A percentile compares a stretch with the other conserved stretches of the same genome.
phyloP scores from a whole-genome alignment of 805 yeast genomes.

The Yamadazyma paraphyllophila region DNA sequence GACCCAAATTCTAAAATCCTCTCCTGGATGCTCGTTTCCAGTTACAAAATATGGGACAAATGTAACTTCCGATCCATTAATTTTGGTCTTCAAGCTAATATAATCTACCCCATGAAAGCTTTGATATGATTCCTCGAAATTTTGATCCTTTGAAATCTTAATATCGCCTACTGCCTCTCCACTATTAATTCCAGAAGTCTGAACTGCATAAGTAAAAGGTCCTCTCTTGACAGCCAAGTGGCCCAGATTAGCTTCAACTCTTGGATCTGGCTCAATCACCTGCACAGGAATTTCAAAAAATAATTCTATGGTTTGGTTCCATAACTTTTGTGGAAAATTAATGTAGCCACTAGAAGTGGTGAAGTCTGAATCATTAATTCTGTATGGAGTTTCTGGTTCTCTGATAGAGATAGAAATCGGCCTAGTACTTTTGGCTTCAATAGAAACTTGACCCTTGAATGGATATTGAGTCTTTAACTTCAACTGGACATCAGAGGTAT shows the following conservation, averaged over 20 bases:
- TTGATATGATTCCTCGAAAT: constrained; percentile 5
- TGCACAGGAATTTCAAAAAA: constrained; percentile 14
- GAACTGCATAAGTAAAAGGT: constrained; percentile 19
- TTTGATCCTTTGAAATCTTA: constrained; percentile 7
- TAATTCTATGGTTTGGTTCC: constrained; percentile 7
- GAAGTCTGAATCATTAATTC: constrained; percentile 2
- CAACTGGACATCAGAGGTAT: constrained; percentile 5
- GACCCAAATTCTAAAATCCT: constrained; percentile 20
- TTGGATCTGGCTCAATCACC: constrained; percentile 15
- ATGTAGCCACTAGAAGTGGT: constrained; percentile 13
- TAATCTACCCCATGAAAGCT: constrained; percentile 9
- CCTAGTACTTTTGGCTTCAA: constrained; percentile 6
- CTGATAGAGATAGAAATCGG: constrained; percentile 15
- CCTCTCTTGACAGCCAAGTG: constrained; percentile 19
- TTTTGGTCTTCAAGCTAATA: constrained; percentile 9
- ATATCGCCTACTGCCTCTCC: constrained; percentile 12
- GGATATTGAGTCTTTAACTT: constrained; percentile 15
- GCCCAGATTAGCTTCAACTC: constrained; percentile 17
- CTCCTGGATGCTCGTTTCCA: constrained; percentile 20
- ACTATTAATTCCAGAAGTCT: constrained; percentile 13
- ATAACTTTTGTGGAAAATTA: constrained; percentile 7
- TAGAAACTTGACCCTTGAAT: constrained; percentile 10
- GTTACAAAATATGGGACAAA: constrained; percentile 20
- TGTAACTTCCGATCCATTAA: constrained; percentile 7
- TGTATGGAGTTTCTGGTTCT: constrained; percentile 11